Conservation (phyloP, 2,329 filamentous ascomycete species). For the Paecilomyces sp. region DNA sequence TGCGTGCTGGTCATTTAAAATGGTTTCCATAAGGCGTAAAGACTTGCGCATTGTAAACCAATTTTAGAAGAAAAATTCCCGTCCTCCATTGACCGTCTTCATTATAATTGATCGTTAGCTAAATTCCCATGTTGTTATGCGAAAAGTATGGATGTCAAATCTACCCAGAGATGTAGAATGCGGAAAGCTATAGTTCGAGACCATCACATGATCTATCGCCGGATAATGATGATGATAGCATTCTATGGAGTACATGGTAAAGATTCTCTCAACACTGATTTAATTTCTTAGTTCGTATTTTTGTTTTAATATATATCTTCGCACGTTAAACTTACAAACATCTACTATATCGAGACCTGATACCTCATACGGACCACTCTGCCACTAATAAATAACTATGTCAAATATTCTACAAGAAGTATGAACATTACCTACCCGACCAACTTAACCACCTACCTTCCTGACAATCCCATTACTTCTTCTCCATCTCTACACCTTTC, state of each 20-base stretch:
- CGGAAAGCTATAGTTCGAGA: background rate
- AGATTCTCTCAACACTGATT: no score
- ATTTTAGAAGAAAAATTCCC: no score
- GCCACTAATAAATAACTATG: background rate
- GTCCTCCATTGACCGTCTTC: background rate
- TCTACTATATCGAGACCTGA: no score
- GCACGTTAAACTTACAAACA: background rate
- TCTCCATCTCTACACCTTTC: background rate
- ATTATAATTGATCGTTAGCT: background rate
- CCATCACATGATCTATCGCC: background rate
- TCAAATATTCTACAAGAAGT: background rate
- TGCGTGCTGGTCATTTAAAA: background rate
- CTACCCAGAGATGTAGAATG: background rate
- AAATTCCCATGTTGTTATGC: background rate
- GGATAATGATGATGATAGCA: background rate
- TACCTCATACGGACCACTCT: background rate
- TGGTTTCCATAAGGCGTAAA: background rate
- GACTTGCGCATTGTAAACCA: no score
- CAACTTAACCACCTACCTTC: no score
- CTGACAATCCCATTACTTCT: background rate
- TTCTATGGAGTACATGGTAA: background rate
- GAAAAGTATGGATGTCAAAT: background rate
- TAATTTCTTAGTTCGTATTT: no score
- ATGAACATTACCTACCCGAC: background rate
- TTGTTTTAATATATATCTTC: no score